Evolutionary conservation across 345 rosid species (phyloP), one percentile per base, ranked within the genome.

Genomic region (Euphorbia peplus): DNA sequence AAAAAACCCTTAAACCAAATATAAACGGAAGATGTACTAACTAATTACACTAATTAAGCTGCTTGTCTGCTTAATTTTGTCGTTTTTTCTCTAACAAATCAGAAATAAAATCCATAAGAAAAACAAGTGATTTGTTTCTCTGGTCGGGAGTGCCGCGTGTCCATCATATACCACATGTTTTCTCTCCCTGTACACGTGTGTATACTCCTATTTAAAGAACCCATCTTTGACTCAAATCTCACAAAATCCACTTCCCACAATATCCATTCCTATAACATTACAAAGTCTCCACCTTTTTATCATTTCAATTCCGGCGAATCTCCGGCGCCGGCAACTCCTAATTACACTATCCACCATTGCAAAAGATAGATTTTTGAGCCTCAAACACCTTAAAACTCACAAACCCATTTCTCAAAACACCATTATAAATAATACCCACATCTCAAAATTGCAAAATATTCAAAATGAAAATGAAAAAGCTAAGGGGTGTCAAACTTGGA

Each of bases 401-500:
- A 10, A 8, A 21, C 15, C 48, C 71, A 42, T 15, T 25, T 56
- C 41, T 42, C 55, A 12, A 42, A 30, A 52, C 28, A 16, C 30
- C 41, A 25, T n/a, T 41, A 63, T 42, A 35, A 52, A 39, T 28
- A 44, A 10, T n/a, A 18, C 60, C 51, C 66, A 48, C 10, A 11
- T 69, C 19, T 22, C 30, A 25, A 68, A 30, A 24, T 53, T 42
- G 15, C 8, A 18, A 21, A 29, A 14, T n/a, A n/a, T n/a, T 66
- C n/a, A 74, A 5, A 39, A 83, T 88, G 90, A 76, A 5, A 41
- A 83, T 88, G 88, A 82, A 75, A 57, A 79, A 67, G 68, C n/a
- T 70, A 0, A 71, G 87, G 78, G 89, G 91, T 5, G 80, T 87
- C 79, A 78, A 73, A 73, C 85, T 90, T 0, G 75, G 88, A 1